These are phyloP conservation scores for Nidula microcarpa DNA, from an alignment of 768 basidiomycete genomes.

Conservation along the genomic window DNA sequence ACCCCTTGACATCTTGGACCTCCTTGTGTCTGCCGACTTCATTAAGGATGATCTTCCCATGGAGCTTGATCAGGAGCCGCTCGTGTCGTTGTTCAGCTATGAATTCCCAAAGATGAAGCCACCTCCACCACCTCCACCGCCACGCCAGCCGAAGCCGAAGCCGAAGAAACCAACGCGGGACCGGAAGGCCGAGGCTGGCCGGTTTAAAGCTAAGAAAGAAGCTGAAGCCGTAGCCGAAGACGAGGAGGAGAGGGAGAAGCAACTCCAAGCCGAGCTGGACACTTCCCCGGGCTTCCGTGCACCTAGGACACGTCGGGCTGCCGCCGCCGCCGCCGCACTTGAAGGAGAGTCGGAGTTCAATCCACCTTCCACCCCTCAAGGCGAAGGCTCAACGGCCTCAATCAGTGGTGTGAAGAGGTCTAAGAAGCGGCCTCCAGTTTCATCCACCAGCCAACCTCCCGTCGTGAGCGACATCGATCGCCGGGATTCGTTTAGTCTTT, in stretches of 20 bases:
- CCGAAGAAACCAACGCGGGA: slow-evolving; percentile 34
- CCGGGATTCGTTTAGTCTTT: slow-evolving; percentile 72
- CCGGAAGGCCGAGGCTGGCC: slow-evolving; percentile 36
- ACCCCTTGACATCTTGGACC: slow-evolving; percentile 49
- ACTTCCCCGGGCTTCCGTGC: slow-evolving; percentile 41
- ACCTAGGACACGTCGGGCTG: slow-evolving; percentile 45
- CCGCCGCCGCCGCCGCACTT: slow-evolving; percentile 38
- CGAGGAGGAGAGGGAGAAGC: not conserved
- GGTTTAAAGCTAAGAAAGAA: slow-evolving; percentile 24
- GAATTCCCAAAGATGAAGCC: slow-evolving; percentile 63
- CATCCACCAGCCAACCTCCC: slow-evolving; percentile 20
- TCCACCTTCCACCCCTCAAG: not conserved
- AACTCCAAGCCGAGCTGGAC: slow-evolving; percentile 25
- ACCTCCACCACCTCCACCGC: slow-evolving; percentile 48
- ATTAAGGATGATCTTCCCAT: slow-evolving; percentile 54
- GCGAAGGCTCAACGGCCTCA: not conserved
- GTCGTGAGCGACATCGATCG: slow-evolving; percentile 71
- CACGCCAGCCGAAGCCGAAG: slow-evolving; percentile 35
- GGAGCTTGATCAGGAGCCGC: slow-evolving; percentile 51
- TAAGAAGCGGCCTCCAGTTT: slow-evolving; percentile 23
- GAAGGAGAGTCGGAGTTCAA: slow-evolving; percentile 23
- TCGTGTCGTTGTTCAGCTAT: slow-evolving; percentile 66
- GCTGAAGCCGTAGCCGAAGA: slow-evolving; percentile 12
- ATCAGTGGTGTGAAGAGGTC: not conserved
- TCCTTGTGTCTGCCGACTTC: slow-evolving; percentile 49